Evolutionary conservation across 305 asterid species (phyloP).

Genomic region (Coffea humblotiana): DNA sequence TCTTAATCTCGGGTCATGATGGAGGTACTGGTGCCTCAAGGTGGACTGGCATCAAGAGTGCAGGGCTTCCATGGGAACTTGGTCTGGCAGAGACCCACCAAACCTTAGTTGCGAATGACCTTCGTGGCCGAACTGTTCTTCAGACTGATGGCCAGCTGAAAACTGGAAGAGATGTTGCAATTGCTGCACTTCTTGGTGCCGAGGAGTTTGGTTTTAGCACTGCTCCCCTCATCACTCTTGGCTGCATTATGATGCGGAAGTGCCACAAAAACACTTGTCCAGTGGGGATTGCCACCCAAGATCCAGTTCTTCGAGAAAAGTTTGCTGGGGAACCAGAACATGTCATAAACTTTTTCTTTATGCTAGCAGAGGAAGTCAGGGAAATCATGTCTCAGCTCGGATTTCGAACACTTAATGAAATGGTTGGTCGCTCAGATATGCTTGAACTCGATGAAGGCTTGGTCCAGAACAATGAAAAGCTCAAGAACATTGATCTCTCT

Average conservation of each 20-base stretch:
- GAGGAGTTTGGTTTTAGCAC: slow-evolving; percentile 99
- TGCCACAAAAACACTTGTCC: slow-evolving; percentile 99
- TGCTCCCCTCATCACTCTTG: slow-evolving; percentile 94
- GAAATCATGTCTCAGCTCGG: slow-evolving; percentile 96
- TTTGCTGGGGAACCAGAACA: slow-evolving; percentile 99
- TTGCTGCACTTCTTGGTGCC: slow-evolving; percentile 99
- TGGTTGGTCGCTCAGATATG: slow-evolving; percentile 99
- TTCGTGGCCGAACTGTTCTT: slow-evolving; percentile 91
- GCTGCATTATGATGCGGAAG: slow-evolving; percentile 99
- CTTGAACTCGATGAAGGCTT: slow-evolving; percentile 82
- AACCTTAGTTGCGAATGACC: slow-evolving; percentile 97
- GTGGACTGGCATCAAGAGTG: slow-evolving; percentile 99
- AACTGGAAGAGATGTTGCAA: slow-evolving; percentile 97
- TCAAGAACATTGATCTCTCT: slow-evolving; percentile 84
- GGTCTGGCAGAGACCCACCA: slow-evolving; percentile 99
- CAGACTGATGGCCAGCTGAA: slow-evolving; percentile 99
- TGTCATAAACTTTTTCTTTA: slow-evolving; percentile 95
- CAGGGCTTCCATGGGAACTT: slow-evolving; percentile 99
- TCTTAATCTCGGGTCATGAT: slow-evolving; percentile 97
- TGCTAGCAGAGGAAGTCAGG: slow-evolving; percentile 96
- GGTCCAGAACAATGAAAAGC: slow-evolving; percentile 69
- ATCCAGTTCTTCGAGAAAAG: slow-evolving; percentile 91
- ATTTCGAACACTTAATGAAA: slow-evolving; percentile 75
- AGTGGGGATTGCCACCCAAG: slow-evolving; percentile 99
- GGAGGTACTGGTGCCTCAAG: slow-evolving; percentile 99